phyloP scores from a whole-genome alignment of 164 flowering plant genomes.

The Vitis riparia region DNA sequence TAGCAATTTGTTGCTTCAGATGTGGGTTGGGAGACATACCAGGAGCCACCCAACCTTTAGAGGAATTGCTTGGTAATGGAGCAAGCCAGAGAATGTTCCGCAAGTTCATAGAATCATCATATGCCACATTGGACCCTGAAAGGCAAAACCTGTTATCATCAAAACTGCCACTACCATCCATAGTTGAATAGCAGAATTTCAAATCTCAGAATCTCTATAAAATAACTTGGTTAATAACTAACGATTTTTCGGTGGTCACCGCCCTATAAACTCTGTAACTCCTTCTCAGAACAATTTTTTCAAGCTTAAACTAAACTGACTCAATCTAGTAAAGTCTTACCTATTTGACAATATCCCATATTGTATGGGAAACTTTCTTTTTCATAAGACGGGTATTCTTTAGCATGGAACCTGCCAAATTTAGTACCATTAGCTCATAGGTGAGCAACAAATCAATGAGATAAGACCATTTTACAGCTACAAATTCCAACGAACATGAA shows the following conservation, averaged over 20 bases:
- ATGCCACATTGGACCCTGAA: constrained; percentile 70
- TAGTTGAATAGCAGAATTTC: not conserved
- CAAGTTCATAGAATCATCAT: constrained; percentile 81
- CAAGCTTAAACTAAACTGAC: not conserved
- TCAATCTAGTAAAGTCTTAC: constrained; percentile 29
- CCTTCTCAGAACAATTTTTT: not conserved
- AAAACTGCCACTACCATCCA: not conserved
- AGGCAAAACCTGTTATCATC: not conserved
- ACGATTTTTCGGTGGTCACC: not conserved
- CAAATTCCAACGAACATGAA: not conserved
- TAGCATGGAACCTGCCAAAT: constrained; percentile 85
- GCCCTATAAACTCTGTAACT: too few species aligned
- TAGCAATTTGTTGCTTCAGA: not conserved
- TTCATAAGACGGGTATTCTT: constrained; percentile 87
- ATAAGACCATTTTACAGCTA: not conserved
- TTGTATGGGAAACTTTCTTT: constrained; percentile 66
- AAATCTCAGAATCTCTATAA: not conserved
- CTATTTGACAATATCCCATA: constrained; percentile 92
- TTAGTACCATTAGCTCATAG: not conserved
- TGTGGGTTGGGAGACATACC: constrained; percentile 42
- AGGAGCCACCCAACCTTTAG: constrained; percentile 74
- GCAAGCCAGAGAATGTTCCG: constrained; percentile 98
- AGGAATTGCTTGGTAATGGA: constrained; percentile 71
- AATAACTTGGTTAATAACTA: not conserved
- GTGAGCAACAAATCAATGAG: not conserved